phyloP scores from a whole-genome alignment of 176 grass and related monocot genomes.

The Triticum timopheevii region DNA sequence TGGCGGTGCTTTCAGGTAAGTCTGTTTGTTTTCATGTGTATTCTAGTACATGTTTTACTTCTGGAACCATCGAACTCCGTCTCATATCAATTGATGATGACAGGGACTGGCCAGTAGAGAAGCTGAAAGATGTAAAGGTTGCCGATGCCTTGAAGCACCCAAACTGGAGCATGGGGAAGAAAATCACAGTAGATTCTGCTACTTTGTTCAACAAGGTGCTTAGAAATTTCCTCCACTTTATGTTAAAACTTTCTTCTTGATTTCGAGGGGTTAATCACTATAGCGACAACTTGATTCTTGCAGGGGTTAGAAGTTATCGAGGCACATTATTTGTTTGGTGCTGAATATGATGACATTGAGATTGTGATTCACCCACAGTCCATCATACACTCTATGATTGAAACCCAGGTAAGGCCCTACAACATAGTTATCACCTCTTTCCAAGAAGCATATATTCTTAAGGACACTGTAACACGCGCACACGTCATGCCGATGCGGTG shows the following conservation, averaged over 20 bases:
- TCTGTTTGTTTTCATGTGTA: not conserved
- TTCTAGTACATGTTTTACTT: not conserved
- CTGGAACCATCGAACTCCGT: slow-evolving; percentile 16
- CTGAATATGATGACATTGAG: slow-evolving; percentile 90
- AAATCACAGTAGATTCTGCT: slow-evolving; percentile 99
- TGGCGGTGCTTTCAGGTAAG: slow-evolving; percentile 95
- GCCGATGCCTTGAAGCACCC: slow-evolving; percentile 96
- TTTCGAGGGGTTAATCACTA: not conserved
- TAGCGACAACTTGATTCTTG: slow-evolving; percentile 18
- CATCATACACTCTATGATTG: slow-evolving; percentile 99
- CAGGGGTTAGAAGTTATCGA: slow-evolving; percentile 99
- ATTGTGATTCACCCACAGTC: slow-evolving; percentile 98
- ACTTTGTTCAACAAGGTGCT: slow-evolving; percentile 97
- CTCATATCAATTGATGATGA: slow-evolving; percentile 29
- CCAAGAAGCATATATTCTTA: not conserved
- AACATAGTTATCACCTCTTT: not conserved
- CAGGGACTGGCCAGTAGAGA: slow-evolving; percentile 94
- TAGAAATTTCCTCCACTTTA: not conserved
- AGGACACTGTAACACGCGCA: not conserved
- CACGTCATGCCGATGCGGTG: not conserved
- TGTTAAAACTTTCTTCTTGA: not conserved
- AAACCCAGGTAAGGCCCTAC: slow-evolving; percentile 75
- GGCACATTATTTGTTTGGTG: slow-evolving; percentile 96
- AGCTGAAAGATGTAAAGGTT: slow-evolving; percentile 90
- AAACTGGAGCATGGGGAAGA: slow-evolving; percentile 99